Percentiles rank a stretch among this genome's conserved stretches.
These are phyloP conservation scores for Pisolithus thermaeus DNA, from an alignment of 1,284 basidiomycete genomes.

Conservation along the genomic window DNA sequence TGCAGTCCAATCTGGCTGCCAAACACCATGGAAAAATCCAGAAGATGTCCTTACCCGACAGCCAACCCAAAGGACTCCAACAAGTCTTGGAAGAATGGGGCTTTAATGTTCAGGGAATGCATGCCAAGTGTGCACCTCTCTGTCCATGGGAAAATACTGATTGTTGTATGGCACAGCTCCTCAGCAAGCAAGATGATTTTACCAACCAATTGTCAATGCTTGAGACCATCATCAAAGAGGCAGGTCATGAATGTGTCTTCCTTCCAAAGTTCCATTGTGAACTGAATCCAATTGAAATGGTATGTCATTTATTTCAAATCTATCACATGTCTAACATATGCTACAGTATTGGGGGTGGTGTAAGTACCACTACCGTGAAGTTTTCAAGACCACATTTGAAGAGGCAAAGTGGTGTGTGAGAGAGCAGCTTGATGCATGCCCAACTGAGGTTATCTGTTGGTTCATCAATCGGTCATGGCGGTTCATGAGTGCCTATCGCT, in stretches of 20 bases:
- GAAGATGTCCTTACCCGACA: conserved; percentile 5
- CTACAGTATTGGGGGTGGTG: background rate
- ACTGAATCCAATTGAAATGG: too few relatives aligned
- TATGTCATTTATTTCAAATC: too few relatives aligned
- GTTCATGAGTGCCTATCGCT: too few relatives aligned
- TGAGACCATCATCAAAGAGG: too few relatives aligned
- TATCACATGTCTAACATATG: background rate
- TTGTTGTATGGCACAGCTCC: conserved; percentile 19
- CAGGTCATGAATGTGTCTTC: too few relatives aligned
- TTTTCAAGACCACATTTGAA: background rate
- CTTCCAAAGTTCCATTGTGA: too few relatives aligned
- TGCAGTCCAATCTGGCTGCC: conserved; percentile 1
- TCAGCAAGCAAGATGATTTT: too few relatives aligned
- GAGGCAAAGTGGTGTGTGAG: too few relatives aligned
- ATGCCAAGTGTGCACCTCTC: conserved; percentile 27
- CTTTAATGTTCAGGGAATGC: conserved; percentile 21
- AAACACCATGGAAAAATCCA: background rate
- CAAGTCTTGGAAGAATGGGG: conserved; percentile 29
- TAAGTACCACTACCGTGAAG: background rate
- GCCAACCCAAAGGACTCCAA: conserved; percentile 21
- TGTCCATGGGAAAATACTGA: conserved; percentile 21
- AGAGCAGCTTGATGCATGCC: too few relatives aligned
- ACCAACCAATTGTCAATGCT: too few relatives aligned
- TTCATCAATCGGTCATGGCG: too few relatives aligned
- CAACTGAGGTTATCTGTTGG: too few relatives aligned